Evolutionary conservation across 1,139 yeast species (phyloP).

Genomic region (Nadsonia starkeyi-henricii): DNA sequence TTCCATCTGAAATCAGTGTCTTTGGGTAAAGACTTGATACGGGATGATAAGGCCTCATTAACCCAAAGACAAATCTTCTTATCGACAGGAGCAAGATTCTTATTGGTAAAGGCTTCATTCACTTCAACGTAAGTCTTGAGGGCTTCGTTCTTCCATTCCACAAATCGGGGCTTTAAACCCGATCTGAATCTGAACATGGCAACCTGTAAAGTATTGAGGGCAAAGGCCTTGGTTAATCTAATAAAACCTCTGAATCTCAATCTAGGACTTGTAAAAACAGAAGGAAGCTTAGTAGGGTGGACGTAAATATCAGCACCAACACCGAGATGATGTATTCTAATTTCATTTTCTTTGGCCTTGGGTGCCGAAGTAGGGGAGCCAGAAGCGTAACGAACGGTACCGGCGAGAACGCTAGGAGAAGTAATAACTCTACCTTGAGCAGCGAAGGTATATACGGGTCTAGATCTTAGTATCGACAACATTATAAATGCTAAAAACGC

Average conservation of each 20-base stretch:
- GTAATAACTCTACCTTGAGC: not conserved
- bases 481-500: not conserved
- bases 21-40: constrained; percentile 43
- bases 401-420: too few species aligned
- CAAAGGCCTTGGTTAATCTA: constrained; percentile 27
- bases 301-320: constrained; percentile 19
- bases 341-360: not conserved
- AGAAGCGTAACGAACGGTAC: not conserved
- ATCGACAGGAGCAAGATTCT: constrained; percentile 30
- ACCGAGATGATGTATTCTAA: not conserved
- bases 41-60: constrained; percentile 38
- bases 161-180: constrained; percentile 48
- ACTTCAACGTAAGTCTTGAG: constrained; percentile 51
- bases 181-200: constrained; percentile 51
- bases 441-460: not conserved
- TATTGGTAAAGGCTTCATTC: constrained; percentile 52
- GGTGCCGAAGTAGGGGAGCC: not conserved
- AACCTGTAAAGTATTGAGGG: constrained; percentile 45
- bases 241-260: constrained; percentile 22
- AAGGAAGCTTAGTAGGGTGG: constrained; percentile 37
- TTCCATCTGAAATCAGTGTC: constrained; percentile 61
- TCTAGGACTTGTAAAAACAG: constrained; percentile 28
- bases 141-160: constrained; percentile 62
- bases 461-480: not conserved
- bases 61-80: constrained; percentile 45